These are phyloP conservation scores for Termitomyces sp. DNA, from an alignment of 768 basidiomycete genomes.

Conservation along the genomic window DNA sequence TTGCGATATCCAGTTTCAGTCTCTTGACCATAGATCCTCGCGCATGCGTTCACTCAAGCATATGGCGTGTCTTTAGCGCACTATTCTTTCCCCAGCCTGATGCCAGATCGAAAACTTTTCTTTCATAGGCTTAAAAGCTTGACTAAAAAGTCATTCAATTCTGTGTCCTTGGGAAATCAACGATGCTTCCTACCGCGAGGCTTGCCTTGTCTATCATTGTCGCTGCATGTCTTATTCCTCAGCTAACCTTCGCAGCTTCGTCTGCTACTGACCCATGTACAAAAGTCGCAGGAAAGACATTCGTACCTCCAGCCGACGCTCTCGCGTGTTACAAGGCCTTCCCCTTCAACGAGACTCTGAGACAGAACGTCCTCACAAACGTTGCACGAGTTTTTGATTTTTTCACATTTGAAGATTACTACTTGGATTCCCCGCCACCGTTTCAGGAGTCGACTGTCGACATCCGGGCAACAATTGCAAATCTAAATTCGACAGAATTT, in stretches of 20 bases:
- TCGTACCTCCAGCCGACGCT: conserved; percentile 46
- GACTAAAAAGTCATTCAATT: neutral
- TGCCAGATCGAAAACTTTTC: neutral
- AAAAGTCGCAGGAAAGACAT: conserved; percentile 34
- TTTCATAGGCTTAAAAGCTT: neutral
- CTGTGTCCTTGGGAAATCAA: neutral
- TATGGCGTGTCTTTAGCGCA: neutral
- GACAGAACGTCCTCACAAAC: conserved; percentile 44
- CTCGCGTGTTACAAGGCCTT: conserved; percentile 55
- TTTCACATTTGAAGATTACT: conserved; percentile 49
- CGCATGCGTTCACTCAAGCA: neutral
- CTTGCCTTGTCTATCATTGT: neutral
- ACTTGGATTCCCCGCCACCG: conserved; percentile 43
- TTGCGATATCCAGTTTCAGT: neutral
- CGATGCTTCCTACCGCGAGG: neutral
- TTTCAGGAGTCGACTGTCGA: conserved; percentile 52
- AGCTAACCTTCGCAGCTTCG: conserved; percentile 13
- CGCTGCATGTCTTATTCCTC: conserved; percentile 6
- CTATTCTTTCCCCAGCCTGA: neutral
- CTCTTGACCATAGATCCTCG: neutral
- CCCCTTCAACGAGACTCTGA: conserved; percentile 51
- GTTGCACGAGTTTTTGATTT: conserved; percentile 46
- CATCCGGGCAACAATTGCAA: conserved; percentile 42
- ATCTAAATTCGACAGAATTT: conserved; percentile 43
- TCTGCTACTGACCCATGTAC: conserved; percentile 31